phyloP scores from a whole-genome alignment of 371 early-diverging fungal genomes.

The Lichtheimia corymbifera region DNA sequence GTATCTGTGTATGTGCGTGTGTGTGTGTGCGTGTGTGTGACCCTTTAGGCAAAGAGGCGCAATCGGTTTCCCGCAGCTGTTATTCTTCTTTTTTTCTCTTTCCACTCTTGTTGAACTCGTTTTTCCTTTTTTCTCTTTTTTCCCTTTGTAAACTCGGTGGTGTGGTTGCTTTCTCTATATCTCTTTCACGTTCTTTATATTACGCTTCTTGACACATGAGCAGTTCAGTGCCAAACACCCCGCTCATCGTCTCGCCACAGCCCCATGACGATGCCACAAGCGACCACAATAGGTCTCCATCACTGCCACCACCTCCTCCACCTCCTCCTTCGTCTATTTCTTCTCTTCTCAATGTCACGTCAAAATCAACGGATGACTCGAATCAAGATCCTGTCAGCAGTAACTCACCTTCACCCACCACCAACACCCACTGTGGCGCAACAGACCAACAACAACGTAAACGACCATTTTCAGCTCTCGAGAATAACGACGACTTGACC shows the following conservation, averaged over 20 bases:
- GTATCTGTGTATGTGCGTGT: too few relatives aligned
- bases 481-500: background rate
- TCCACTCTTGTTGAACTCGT: background rate
- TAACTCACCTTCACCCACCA: background rate
- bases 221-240: background rate
- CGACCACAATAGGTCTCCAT: slow-evolving; percentile 2
- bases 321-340: slow-evolving; percentile 7
- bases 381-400: background rate
- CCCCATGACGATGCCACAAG: slow-evolving; percentile 2
- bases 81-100: slow-evolving; percentile 3
- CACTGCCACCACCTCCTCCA: background rate
- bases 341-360: slow-evolving; percentile 6
- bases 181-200: background rate
- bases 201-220: background rate
- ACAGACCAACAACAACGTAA: background rate
- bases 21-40: background rate
- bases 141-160: background rate
- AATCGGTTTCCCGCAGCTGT: background rate
- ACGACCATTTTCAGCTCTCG: slow-evolving; percentile 3
- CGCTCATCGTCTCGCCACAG: background rate
- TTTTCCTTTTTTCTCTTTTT: background rate
- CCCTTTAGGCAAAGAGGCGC: slow-evolving; percentile 8
- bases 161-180: background rate
- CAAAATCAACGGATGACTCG: background rate
- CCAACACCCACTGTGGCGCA: background rate